A percentile compares a stretch with the other conserved stretches of the same genome.
These are phyloP conservation scores for Symbiotaphrina buchneri DNA, from an alignment of 495 filamentous ascomycete genomes.

Conservation along the genomic window DNA sequence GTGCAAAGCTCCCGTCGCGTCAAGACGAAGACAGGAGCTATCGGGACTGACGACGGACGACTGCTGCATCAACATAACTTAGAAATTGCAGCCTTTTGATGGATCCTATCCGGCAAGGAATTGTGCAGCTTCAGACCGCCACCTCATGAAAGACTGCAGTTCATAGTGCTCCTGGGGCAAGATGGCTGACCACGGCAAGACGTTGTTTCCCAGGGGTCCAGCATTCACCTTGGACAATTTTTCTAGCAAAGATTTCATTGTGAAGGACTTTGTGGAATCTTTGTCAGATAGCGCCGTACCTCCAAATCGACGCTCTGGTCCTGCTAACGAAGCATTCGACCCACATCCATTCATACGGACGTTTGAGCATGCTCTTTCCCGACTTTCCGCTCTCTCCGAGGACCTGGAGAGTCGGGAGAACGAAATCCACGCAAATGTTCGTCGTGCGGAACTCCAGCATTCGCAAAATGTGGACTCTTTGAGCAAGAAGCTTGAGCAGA, in stretches of 20 bases:
- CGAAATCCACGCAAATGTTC: conserved; percentile 69
- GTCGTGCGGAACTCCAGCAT: conserved; percentile 81
- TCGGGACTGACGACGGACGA: neutral
- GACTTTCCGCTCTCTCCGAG: conserved; percentile 59
- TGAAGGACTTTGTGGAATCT: conserved; percentile 87
- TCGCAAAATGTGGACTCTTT: conserved; percentile 68
- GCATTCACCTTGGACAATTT: conserved; percentile 76
- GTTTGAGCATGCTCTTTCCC: conserved; percentile 71
- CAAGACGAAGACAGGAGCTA: neutral
- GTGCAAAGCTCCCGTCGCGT: no score
- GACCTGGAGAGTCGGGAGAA: conserved; percentile 72
- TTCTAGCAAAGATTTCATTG: conserved; percentile 83
- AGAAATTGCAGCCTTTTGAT: neutral
- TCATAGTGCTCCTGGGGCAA: conserved; percentile 6
- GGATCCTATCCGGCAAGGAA: neutral
- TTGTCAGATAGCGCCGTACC: conserved; percentile 72
- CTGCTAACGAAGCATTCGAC: conserved; percentile 43
- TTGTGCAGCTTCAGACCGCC: conserved; percentile 2
- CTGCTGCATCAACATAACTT: neutral
- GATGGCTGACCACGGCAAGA: no score
- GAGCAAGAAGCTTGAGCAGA: conserved; percentile 70
- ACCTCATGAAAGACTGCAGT: no score
- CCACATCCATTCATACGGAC: conserved; percentile 92
- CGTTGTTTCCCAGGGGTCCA: conserved; percentile 56
- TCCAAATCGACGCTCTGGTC: conserved; percentile 47